Percentiles rank a stretch among this genome's conserved stretches.
These are phyloP conservation scores for Trichoderma reesei DNA, from an alignment of 495 filamentous ascomycete species.

Conservation along the genomic window DNA sequence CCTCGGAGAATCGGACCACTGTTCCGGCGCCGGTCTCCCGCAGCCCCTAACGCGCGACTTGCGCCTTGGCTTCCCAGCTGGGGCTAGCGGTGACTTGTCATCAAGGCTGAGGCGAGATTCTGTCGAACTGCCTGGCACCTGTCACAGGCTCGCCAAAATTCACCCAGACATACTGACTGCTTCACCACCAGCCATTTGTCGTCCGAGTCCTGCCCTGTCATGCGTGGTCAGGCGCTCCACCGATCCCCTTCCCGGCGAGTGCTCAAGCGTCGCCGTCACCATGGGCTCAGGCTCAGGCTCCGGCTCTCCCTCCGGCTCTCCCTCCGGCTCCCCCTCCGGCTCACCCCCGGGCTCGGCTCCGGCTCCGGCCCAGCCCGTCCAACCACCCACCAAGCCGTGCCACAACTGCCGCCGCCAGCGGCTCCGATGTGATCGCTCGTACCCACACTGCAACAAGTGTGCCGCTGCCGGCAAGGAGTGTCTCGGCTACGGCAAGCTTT, in stretches of 20 bases:
- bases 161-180: no score
- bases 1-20: constrained; percentile 2
- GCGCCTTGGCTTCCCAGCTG: not conserved
- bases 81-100: not conserved
- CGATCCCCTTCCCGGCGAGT: not conserved
- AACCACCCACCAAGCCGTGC: constrained; percentile 23
- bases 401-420: constrained; percentile 45
- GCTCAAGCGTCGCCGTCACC: not conserved
- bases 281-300: not conserved
- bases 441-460: constrained; percentile 40
- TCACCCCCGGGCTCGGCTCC: not conserved
- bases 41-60: not conserved
- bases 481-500: constrained; percentile 34
- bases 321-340: no score
- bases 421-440: constrained; percentile 44
- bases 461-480: constrained; percentile 36
- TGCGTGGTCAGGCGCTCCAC: not conserved
- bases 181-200: not conserved
- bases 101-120: not conserved
- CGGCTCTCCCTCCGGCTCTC: no score
- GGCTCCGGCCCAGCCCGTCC: not conserved
- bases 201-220: not conserved
- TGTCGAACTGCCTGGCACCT: no score
- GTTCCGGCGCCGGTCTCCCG: not conserved
- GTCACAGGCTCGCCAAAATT: not conserved